These are phyloP conservation scores for Papiliotrema fonsecae DNA, from an alignment of 1,284 basidiomycete species.

Conservation along the genomic window DNA sequence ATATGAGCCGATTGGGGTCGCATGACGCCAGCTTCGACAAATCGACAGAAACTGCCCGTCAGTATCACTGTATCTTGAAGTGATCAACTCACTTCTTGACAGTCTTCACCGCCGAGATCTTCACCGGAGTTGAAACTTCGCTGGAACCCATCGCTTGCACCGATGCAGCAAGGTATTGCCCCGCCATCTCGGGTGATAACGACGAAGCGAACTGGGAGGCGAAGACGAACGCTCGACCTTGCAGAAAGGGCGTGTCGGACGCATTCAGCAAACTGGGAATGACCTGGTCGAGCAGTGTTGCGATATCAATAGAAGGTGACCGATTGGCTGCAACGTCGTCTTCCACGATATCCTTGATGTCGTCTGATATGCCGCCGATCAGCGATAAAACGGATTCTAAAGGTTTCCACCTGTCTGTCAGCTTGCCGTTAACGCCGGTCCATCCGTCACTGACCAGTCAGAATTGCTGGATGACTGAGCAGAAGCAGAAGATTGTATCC, in stretches of 20 bases:
- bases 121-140: slow-evolving; percentile 72
- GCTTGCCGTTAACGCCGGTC: not conserved
- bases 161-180: slow-evolving; percentile 81
- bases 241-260: slow-evolving; percentile 78
- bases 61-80: not conserved
- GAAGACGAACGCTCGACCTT: slow-evolving; percentile 91
- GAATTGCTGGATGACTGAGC: slow-evolving; percentile 28
- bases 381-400: slow-evolving; percentile 78
- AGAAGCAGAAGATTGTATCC: slow-evolving; percentile 32
- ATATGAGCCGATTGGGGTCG: slow-evolving; percentile 67
- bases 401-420: slow-evolving; percentile 69
- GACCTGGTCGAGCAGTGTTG: slow-evolving; percentile 67
- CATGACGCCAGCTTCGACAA: slow-evolving; percentile 53
- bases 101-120: slow-evolving; percentile 88
- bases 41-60: slow-evolving; percentile 51
- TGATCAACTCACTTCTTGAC: slow-evolving; percentile 68
- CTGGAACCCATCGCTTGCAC: slow-evolving; percentile 73
- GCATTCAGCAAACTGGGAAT: slow-evolving; percentile 66
- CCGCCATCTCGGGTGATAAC: slow-evolving; percentile 65
- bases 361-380: slow-evolving; percentile 76
- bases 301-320: slow-evolving; percentile 67
- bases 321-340: slow-evolving; percentile 61
- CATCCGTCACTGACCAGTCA: slow-evolving; percentile 43
- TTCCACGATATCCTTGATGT: slow-evolving; percentile 69
- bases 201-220: slow-evolving; percentile 80